Conservation (phyloP, 2,329 filamentous ascomycete genomes). For the Cladosporium sp. region DNA sequence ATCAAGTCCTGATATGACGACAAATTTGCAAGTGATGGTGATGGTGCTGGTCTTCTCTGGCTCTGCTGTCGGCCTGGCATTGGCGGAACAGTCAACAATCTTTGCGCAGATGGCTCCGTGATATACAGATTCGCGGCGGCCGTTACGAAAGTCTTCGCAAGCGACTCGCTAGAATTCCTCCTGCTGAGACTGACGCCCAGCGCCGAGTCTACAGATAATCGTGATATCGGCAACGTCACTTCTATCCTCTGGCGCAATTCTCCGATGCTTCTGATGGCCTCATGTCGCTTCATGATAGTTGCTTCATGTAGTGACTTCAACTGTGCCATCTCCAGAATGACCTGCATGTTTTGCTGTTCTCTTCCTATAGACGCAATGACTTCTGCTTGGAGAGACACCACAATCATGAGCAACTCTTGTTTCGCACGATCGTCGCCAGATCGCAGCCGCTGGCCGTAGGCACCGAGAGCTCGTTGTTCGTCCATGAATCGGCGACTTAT, state of each 20-base stretch:
- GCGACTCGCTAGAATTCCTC: background rate
- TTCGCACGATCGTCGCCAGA: slow-evolving; percentile 23
- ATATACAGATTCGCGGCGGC: background rate
- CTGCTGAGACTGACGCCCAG: slow-evolving; percentile 1
- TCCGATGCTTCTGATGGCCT: background rate
- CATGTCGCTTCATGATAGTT: background rate
- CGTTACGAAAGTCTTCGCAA: slow-evolving; percentile 3
- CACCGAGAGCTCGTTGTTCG: slow-evolving; percentile 31
- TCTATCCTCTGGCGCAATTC: slow-evolving; percentile 8
- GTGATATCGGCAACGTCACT: background rate
- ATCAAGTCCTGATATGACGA: background rate
- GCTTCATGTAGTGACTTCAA: background rate
- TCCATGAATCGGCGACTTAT: slow-evolving; percentile 35
- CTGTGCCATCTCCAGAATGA: background rate
- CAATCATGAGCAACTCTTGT: slow-evolving; percentile 9
- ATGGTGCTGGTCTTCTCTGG: background rate
- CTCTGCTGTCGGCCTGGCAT: background rate
- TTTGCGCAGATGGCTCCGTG: background rate
- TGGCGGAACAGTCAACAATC: background rate
- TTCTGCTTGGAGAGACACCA: background rate
- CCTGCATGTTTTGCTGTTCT: background rate
- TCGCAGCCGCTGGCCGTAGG: slow-evolving; percentile 35
- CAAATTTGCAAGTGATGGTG: background rate
- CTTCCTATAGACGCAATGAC: slow-evolving; percentile 2
- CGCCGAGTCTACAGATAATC: background rate